Conservation (phyloP, 2,329 filamentous ascomycete species). For the Colletotrichum agaves region DNA sequence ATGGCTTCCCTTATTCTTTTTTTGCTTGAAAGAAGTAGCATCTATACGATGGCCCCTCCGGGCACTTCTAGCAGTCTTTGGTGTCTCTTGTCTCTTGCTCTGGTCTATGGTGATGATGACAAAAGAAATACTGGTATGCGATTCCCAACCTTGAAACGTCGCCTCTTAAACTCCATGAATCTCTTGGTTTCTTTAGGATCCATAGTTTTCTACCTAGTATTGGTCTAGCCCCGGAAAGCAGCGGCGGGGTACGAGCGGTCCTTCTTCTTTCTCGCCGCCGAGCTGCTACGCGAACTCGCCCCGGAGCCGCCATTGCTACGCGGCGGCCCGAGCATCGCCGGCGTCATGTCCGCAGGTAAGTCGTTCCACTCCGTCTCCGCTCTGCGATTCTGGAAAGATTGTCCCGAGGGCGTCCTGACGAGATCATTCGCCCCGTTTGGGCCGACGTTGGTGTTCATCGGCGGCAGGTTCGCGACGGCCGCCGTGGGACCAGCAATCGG, state of each 20-base stretch:
- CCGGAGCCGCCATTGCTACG: slow-evolving; percentile 47
- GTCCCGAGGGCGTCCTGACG: slow-evolving; percentile 42
- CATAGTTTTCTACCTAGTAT: neutral
- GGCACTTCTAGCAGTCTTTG: slow-evolving; percentile 15
- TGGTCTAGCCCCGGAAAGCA: slow-evolving; percentile 54
- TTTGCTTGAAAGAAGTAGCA: slow-evolving; percentile 15
- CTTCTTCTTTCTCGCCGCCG: slow-evolving; percentile 64
- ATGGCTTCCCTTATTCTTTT: slow-evolving; percentile 22
- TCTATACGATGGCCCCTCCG: slow-evolving; percentile 23
- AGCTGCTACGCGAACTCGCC: slow-evolving; percentile 67
- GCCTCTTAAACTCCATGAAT: neutral
- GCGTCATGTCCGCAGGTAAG: slow-evolving; percentile 67
- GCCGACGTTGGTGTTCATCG: slow-evolving; percentile 33
- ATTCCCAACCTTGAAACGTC: neutral
- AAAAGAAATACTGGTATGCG: neutral
- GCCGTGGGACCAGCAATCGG: slow-evolving; percentile 43
- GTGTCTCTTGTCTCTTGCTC: no score
- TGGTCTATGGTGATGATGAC: slow-evolving; percentile 18
- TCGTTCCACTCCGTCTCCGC: slow-evolving; percentile 75
- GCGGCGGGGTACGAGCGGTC: slow-evolving; percentile 71
- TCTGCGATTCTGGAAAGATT: slow-evolving; percentile 68
- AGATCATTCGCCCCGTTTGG: slow-evolving; percentile 1
- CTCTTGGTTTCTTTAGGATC: neutral
- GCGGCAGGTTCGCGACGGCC: slow-evolving; percentile 47
- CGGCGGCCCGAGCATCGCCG: slow-evolving; percentile 41